These are phyloP conservation scores for Herpotrichia juniperi DNA, from an alignment of 2,329 filamentous ascomycete genomes.

Conservation along the genomic window DNA sequence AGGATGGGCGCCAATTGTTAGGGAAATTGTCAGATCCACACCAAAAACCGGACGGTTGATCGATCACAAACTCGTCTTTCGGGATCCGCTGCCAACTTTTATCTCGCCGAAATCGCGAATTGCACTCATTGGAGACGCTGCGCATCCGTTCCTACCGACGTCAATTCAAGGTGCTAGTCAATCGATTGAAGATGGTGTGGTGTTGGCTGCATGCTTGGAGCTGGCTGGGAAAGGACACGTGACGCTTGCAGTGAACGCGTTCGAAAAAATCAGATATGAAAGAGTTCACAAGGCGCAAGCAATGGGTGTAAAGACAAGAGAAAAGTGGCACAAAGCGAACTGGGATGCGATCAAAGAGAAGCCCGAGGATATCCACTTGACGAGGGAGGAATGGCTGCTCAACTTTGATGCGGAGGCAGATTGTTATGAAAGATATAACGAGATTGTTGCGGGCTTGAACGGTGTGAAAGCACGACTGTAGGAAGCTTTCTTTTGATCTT, in stretches of 20 bases:
- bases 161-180: slow-evolving; percentile 61
- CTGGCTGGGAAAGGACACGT: slow-evolving; percentile 32
- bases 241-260: slow-evolving; percentile 29
- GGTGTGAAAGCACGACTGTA: slow-evolving; percentile 17
- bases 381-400: slow-evolving; percentile 37
- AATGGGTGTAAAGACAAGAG: slow-evolving; percentile 35
- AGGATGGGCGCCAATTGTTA: slow-evolving; percentile 36
- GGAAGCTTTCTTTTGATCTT: no score
- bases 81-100: slow-evolving; percentile 60
- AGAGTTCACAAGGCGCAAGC: slow-evolving; percentile 36
- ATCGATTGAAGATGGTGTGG: slow-evolving; percentile 57
- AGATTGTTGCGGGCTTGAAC: slow-evolving; percentile 21
- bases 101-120: slow-evolving; percentile 56
- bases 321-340: slow-evolving; percentile 38
- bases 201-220: slow-evolving; percentile 32
- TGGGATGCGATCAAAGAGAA: slow-evolving; percentile 32
- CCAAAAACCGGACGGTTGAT: slow-evolving; percentile 44
- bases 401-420: slow-evolving; percentile 40
- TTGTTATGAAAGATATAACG: slow-evolving; percentile 35
- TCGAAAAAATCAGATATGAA: slow-evolving; percentile 40
- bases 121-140: slow-evolving; percentile 59
- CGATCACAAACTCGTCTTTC: slow-evolving; percentile 62
- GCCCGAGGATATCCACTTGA: slow-evolving; percentile 35
- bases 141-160: slow-evolving; percentile 60
- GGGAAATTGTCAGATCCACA: slow-evolving; percentile 41